Percentiles rank a stretch among this genome's conserved stretches.
These are phyloP conservation scores for Debaryomycetaceae sp. DNA, from an alignment of 1,139 yeast genomes.

Conservation along the genomic window DNA sequence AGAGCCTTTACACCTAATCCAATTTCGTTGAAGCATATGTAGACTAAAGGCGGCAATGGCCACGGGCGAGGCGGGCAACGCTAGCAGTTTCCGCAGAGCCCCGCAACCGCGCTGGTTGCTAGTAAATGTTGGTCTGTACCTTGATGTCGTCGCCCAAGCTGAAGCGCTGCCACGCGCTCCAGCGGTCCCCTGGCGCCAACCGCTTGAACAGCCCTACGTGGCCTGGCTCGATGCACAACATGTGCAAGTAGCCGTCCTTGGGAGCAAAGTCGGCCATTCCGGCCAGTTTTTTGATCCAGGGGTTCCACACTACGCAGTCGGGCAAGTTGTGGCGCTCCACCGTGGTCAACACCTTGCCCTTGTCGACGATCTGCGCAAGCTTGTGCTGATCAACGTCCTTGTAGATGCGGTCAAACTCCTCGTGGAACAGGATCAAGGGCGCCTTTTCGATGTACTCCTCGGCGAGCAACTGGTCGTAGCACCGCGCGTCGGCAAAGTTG, in stretches of 20 bases:
- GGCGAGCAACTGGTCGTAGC: constrained; percentile 69
- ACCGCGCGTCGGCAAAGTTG: constrained; percentile 66
- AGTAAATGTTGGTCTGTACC: constrained; percentile 39
- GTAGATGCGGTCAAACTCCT: constrained; percentile 84
- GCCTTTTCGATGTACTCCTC: constrained; percentile 65
- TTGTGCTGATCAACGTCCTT: constrained; percentile 53
- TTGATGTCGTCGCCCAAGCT: constrained; percentile 41
- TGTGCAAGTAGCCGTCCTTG: constrained; percentile 71
- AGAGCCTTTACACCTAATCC: too few relatives aligned
- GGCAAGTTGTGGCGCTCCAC: constrained; percentile 64
- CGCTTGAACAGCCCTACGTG: constrained; percentile 64
- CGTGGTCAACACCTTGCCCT: constrained; percentile 66
- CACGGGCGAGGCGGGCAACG: too few relatives aligned
- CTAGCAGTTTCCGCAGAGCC: too few relatives aligned
- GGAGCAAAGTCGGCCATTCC: constrained; percentile 89
- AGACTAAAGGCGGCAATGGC: too few relatives aligned
- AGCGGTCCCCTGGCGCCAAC: constrained; percentile 62
- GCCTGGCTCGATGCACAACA: constrained; percentile 96
- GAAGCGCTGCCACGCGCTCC: constrained; percentile 47
- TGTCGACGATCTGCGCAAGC: constrained; percentile 58
- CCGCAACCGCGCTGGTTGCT: background rate
- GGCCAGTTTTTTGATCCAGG: constrained; percentile 79
- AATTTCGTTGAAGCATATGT: too few relatives aligned
- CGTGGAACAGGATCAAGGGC: constrained; percentile 67
- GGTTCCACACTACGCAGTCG: constrained; percentile 97